Base-by-base conservation (phyloP, 2,329 filamentous ascomycete genomes). In the Diaporthe humulicola region DNA sequence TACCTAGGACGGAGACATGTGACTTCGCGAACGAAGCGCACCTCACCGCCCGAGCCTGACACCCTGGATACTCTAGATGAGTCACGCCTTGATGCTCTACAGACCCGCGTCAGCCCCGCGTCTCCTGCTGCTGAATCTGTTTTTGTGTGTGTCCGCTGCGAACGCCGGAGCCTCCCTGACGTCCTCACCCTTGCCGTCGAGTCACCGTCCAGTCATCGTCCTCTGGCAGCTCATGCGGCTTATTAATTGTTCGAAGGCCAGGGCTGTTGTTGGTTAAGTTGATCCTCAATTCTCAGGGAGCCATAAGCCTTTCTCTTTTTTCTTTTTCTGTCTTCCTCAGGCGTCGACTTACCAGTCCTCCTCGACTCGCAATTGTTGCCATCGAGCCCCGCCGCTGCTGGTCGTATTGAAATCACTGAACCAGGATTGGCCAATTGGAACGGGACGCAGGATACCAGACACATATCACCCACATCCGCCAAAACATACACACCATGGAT, bases 401-500 rank as follows among this genome's bases (percentile, higher is more conserved):
- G 17, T 52, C 30, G 52, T 6, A 45, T 42, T 4, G 6, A 40
- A 28, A 48, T 42, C 19, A 33, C 19, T 54, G 42, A n/a, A 38
- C 70, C 57, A 50, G 54, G 25, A 40, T 28, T 57, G n/a, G 50
- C 33, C 64, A 69, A 54, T 69, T 40, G n/a, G 48, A 69, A 69
- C 14, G n/a, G 33, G 70, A n/a, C 70, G 42, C 19, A 38, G n/a
- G 22, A 64, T 72, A 36, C 15, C 30, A 50, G 30, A 25, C 14
- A 25, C 33, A 38, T 33, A 42, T 45, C 38, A 58, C 25, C 57
- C 28, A 45, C 19, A 30, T 42, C 22, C 25, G 15, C 42, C 3
- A 5, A 28, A 33, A 48, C 50, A 73, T 28, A 36, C 17, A 36
- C 67, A 79, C 33, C 60, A 92, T 92, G 90, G 87, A 92, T 73